Percentiles rank a stretch among this genome's conserved stretches.
Evolutionary conservation across 805 yeast genomes (phyloP).

Genomic region (Yarrowia sp.): DNA sequence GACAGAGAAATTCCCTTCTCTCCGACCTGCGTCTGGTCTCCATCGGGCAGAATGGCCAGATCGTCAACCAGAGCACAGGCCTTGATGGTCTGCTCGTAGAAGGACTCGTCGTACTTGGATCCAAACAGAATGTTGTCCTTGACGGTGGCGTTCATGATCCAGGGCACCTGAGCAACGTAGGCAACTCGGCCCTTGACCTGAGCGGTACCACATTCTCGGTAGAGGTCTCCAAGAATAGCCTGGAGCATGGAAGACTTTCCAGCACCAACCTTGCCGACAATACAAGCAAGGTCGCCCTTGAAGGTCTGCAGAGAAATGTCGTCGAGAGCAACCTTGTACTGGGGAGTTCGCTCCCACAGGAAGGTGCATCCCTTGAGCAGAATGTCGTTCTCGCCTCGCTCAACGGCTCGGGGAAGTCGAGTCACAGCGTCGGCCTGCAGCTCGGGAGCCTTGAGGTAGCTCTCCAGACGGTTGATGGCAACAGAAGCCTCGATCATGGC

Average conservation of each 20-base stretch:
- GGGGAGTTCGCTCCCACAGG: conserved; percentile 70
- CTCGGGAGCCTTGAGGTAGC: conserved; percentile 73
- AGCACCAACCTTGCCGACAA: conserved; percentile 89
- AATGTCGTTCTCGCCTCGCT: conserved; percentile 67
- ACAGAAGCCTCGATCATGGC: conserved; percentile 83
- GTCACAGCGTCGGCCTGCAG: conserved; percentile 80
- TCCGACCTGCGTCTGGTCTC: conserved; percentile 81
- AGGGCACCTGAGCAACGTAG: conserved; percentile 88
- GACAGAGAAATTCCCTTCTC: conserved; percentile 84
- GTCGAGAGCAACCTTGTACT: conserved; percentile 61
- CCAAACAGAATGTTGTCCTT: conserved; percentile 80
- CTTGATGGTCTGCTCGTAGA: conserved; percentile 61
- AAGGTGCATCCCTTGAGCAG: conserved; percentile 51
- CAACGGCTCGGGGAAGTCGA: conserved; percentile 59
- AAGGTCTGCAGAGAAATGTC: conserved; percentile 69
- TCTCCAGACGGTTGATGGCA: conserved; percentile 63
- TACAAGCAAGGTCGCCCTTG: conserved; percentile 83
- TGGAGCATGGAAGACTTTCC: conserved; percentile 88
- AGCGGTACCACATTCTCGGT: conserved; percentile 76
- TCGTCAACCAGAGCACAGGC: conserved; percentile 75
- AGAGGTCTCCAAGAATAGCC: conserved; percentile 81
- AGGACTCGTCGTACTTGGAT: conserved; percentile 56
- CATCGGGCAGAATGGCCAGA: conserved; percentile 70
- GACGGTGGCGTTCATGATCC: conserved; percentile 96
- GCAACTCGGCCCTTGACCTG: conserved; percentile 79